A percentile compares a stretch with the other conserved stretches of the same genome.
Evolutionary conservation across 169 alveolate species (phyloP).

Genomic region (Cardiosporidium cionae): DNA sequence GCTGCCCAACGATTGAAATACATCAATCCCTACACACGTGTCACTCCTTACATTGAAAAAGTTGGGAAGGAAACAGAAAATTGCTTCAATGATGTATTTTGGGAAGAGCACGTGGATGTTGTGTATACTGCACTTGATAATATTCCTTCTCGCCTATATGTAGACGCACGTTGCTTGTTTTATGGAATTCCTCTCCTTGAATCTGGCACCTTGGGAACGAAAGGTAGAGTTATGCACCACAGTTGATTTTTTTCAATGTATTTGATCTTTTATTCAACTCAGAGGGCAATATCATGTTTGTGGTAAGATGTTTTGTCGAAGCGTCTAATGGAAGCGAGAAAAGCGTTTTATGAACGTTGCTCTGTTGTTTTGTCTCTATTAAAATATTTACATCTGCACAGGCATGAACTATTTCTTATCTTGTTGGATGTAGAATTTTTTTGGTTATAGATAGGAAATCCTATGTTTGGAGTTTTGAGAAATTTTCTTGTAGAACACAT

Average conservation of each 20-base stretch:
- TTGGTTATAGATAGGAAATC: too few relatives aligned
- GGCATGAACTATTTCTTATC: not conserved
- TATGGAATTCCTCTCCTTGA: conserved; percentile 93
- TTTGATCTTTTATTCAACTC: not conserved
- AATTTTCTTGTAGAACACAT: too few relatives aligned
- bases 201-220: conserved; percentile 98
- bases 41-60: conserved; percentile 63
- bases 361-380: not conserved
- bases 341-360: not conserved
- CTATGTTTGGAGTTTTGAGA: too few relatives aligned
- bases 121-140: conserved; percentile 94
- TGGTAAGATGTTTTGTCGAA: not conserved
- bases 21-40: too few relatives aligned
- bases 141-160: conserved; percentile 90
- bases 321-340: not conserved
- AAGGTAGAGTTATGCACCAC: conserved; percentile 73
- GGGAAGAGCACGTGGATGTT: conserved; percentile 87
- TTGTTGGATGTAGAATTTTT: too few relatives aligned
- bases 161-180: conserved; percentile 95
- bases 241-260: not conserved
- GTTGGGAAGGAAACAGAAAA: conserved; percentile 94
- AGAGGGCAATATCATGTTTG: not conserved
- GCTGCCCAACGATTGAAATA: too few relatives aligned
- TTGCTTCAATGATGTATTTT: conserved; percentile 90
- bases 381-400: not conserved